Base-by-base conservation (phyloP, 2,329 filamentous ascomycete species). In the Metarhizium brunneum region DNA sequence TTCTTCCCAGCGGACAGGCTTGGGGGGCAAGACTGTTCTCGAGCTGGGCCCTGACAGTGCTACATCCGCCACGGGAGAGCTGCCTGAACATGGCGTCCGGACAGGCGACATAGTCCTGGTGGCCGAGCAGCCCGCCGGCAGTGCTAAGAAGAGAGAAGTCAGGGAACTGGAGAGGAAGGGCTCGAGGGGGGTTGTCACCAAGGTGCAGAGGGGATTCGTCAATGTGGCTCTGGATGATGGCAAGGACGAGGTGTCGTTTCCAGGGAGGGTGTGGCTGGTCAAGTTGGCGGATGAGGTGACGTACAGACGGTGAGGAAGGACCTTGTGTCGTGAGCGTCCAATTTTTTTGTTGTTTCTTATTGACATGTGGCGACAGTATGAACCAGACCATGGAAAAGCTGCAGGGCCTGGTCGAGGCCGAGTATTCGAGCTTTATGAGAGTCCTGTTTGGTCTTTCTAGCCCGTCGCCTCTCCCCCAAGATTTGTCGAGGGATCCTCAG, bases 1-100 rank as follows among this genome's bases (percentile, higher is more conserved):
- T 38, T 76, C 80, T 11, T 86, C 87, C 18, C 88, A 88, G 66
- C 86, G 92, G 35, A 99, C 94, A 0, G 94, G 94, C 0, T 77
- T 96, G 42, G 94, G 92, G 16, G 94, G 94, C n/a, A 88, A 90
- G 60, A 90, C 89, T 0, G 87, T 99, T 2, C 75, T 96, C 3
- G 92, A 96, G 69, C 83, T 99, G 1, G 73, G 74, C 16, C 76
- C 83, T 0, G 92, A 96, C 65, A 73, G 82, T n/a, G 88, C 90
- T 0, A 80, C 86, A 2, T 77, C 81, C 4, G 53, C 61, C 14
- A 65, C 65, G 20, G 71, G 75, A 0, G 82, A 84, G 59, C 73
- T 92, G 20, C 85, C 86, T 1, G 86, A 90, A 66, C 88, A 92
- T 74, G 88, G 87, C 30, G 74, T 94, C 53, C 78, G 88, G 2